Conservation (phyloP, 2,329 filamentous ascomycete species). For the Coniochaeta sp. region DNA sequence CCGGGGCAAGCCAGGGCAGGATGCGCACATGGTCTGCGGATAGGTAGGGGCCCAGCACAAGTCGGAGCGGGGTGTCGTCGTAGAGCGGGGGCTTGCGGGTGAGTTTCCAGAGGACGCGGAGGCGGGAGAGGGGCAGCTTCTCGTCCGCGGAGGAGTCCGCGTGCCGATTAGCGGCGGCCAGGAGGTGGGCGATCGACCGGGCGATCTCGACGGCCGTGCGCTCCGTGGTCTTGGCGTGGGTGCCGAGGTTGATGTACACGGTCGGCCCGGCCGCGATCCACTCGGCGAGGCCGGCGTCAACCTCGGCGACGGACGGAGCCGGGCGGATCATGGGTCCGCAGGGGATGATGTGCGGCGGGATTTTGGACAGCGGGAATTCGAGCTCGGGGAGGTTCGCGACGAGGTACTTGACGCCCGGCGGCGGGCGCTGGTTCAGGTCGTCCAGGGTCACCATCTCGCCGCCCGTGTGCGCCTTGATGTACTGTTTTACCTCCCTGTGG, state of each 20-base stretch:
- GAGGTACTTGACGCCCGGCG: constrained; percentile 15
- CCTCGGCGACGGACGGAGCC: constrained; percentile 20
- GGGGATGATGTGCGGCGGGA: constrained; percentile 30
- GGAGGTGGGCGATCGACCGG: constrained; percentile 23
- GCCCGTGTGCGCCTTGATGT: constrained; percentile 14
- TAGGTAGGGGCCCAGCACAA: constrained; percentile 17
- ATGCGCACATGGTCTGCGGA: constrained; percentile 25
- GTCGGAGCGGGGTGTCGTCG: constrained; percentile 8
- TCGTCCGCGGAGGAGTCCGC: not conserved
- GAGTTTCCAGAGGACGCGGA: constrained; percentile 32
- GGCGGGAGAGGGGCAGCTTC: not conserved
- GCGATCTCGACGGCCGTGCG: constrained; percentile 31
- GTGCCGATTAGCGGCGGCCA: constrained; percentile 17
- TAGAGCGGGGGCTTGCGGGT: constrained; percentile 6
- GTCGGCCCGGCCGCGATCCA: constrained; percentile 37
- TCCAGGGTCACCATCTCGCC: constrained; percentile 8
- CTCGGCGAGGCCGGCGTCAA: constrained; percentile 29
- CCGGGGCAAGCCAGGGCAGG: constrained; percentile 29
- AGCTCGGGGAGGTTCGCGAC: constrained; percentile 20
- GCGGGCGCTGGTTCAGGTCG: constrained; percentile 4
- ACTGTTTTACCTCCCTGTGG: constrained; percentile 13
- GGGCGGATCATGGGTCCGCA: constrained; percentile 39
- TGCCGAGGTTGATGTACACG: constrained; percentile 40
- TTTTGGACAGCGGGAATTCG: constrained; percentile 29
- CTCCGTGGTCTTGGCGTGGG: constrained; percentile 9